These are phyloP conservation scores for Tetrapisispora fleetii DNA, from an alignment of 805 yeast species.

Conservation along the genomic window DNA sequence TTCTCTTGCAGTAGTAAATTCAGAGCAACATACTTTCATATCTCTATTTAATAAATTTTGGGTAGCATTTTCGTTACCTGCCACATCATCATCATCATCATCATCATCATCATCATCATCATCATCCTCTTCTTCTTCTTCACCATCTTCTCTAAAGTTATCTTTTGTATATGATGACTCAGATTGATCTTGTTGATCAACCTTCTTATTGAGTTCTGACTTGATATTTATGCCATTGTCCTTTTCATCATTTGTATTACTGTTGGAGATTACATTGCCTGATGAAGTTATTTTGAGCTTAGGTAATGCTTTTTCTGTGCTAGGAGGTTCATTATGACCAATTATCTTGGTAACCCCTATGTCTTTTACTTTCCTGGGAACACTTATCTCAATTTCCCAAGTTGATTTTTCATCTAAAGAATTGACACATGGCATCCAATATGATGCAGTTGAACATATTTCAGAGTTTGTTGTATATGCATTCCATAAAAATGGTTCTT, in stretches of 20 bases:
- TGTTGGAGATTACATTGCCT: neutral
- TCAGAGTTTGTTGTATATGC: conserved; percentile 79
- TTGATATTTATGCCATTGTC: neutral
- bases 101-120: conserved; percentile 28
- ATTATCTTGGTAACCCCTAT: conserved; percentile 36
- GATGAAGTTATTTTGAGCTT: neutral
- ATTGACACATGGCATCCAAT: conserved; percentile 98
- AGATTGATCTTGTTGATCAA: neutral
- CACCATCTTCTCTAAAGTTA: neutral
- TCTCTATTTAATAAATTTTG: conserved; percentile 33
- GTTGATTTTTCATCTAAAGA: conserved; percentile 79
- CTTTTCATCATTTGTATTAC: neutral
- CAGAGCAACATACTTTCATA: conserved; percentile 60
- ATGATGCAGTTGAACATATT: conserved; percentile 69
- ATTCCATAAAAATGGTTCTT: conserved; percentile 50
- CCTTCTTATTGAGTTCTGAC: neutral
- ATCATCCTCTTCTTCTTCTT: conserved; percentile 11
- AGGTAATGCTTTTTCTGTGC: neutral
- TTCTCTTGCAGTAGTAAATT: conserved; percentile 54
- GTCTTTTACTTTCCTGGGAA: conserved; percentile 72
- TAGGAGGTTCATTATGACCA: conserved; percentile 18
- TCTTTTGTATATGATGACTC: neutral
- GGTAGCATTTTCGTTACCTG: conserved; percentile 22
- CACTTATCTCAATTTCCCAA: conserved; percentile 83
- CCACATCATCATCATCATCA: conserved; percentile 23